These are phyloP conservation scores for Drosera capensis DNA, from an alignment of 148 eudicot genomes.

Conservation along the genomic window DNA sequence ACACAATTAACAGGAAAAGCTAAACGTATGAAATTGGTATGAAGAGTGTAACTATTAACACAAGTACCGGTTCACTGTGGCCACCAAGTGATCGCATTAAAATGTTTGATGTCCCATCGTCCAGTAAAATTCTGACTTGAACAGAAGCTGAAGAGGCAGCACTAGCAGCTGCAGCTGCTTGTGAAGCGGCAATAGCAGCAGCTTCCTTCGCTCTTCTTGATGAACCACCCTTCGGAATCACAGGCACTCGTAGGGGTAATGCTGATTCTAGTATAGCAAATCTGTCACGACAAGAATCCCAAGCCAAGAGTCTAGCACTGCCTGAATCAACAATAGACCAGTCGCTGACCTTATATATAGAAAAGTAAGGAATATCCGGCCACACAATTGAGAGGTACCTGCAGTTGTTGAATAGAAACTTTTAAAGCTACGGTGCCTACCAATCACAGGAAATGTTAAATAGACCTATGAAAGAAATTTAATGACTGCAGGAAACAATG, in stretches of 20 bases:
- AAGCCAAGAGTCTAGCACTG: slow-evolving; percentile 88
- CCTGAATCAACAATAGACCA: slow-evolving; percentile 98
- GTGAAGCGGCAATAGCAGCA: slow-evolving; percentile 83
- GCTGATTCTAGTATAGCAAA: slow-evolving; percentile 87
- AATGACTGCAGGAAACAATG: no score
- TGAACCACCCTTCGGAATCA: slow-evolving; percentile 74
- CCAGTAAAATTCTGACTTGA: slow-evolving; percentile 89
- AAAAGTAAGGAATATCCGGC: slow-evolving; percentile 97
- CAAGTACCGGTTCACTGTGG: slow-evolving; percentile 70
- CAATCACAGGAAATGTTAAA: no score
- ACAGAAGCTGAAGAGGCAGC: slow-evolving; percentile 84
- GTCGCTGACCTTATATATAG: slow-evolving; percentile 85
- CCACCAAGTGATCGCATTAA: slow-evolving; percentile 82
- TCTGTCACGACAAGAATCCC: slow-evolving; percentile 94
- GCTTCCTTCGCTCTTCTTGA: slow-evolving; percentile 98
- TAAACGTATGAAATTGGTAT: neutral
- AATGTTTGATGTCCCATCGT: slow-evolving; percentile 94
- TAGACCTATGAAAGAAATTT: no score
- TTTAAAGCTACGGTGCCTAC: no score
- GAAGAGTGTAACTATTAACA: no score
- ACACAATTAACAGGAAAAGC: no score
- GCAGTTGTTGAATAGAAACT: slow-evolving; percentile 14
- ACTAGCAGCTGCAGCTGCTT: slow-evolving; percentile 86
- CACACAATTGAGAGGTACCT: slow-evolving; percentile 89
- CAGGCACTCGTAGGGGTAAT: slow-evolving; percentile 58